These are phyloP conservation scores for Balansia obtecta DNA, from an alignment of 2,329 filamentous ascomycete species.

Conservation along the genomic window DNA sequence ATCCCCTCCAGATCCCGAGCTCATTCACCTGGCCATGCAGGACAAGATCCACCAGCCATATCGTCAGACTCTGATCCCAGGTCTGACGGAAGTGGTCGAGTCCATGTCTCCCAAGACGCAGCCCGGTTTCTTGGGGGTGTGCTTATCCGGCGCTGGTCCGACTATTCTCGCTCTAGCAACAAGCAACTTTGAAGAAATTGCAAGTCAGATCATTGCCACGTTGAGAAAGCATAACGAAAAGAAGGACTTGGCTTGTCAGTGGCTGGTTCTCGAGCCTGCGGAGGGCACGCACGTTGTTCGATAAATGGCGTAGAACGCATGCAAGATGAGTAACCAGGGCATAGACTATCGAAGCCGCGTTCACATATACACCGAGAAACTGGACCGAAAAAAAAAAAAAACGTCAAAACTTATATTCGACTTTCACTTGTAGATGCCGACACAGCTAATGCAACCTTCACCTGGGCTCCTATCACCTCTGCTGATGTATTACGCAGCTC, in stretches of 20 bases:
- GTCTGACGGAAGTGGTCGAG: constrained; percentile 78
- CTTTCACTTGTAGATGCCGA: not conserved
- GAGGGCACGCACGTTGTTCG: constrained; percentile 48
- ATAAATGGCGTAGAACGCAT: constrained; percentile 9
- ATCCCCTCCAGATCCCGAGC: constrained; percentile 79
- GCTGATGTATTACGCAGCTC: no score
- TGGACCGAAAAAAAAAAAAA: not conserved
- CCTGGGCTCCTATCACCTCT: no score
- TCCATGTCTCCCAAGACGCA: constrained; percentile 82
- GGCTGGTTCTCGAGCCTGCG: constrained; percentile 81
- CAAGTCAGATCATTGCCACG: constrained; percentile 59
- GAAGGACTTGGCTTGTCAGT: constrained; percentile 65
- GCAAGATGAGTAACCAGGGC: not conserved
- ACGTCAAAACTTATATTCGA: not conserved
- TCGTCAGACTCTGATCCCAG: constrained; percentile 81
- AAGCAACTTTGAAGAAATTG: constrained; percentile 78
- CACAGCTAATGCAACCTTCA: no score
- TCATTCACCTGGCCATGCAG: constrained; percentile 97
- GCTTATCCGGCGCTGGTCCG: constrained; percentile 85
- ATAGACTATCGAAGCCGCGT: not conserved
- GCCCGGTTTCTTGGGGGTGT: constrained; percentile 83
- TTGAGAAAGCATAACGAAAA: constrained; percentile 48
- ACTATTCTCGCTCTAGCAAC: constrained; percentile 91
- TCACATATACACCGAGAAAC: not conserved
- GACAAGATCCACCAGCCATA: constrained; percentile 98